These are phyloP conservation scores for Candida multigemmis DNA, from an alignment of 805 yeast species.

Conservation along the genomic window DNA sequence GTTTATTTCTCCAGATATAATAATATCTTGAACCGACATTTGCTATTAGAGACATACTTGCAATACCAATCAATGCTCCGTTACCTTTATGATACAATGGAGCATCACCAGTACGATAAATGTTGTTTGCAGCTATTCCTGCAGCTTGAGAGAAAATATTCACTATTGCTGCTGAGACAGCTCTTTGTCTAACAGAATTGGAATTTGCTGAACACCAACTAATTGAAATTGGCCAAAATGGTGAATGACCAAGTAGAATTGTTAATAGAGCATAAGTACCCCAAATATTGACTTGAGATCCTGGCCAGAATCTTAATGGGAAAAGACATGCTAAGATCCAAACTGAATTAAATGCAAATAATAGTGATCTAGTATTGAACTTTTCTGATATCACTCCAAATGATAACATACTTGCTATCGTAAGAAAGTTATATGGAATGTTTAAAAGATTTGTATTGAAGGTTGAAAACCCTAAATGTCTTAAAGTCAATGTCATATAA, in stretches of 20 bases:
- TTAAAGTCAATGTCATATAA: slow-evolving; percentile 41
- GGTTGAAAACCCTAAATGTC: slow-evolving; percentile 40
- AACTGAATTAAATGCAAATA: slow-evolving; percentile 10
- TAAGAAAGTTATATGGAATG: slow-evolving; percentile 32
- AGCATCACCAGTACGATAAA: slow-evolving; percentile 47
- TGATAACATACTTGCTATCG: no score
- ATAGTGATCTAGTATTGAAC: slow-evolving; percentile 9
- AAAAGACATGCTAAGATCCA: slow-evolving; percentile 9
- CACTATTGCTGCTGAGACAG: slow-evolving; percentile 57
- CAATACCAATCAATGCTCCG: slow-evolving; percentile 24
- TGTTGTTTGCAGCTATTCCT: slow-evolving; percentile 42
- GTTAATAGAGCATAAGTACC: slow-evolving; percentile 32
- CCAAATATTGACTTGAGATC: slow-evolving; percentile 30
- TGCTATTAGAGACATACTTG: slow-evolving; percentile 19
- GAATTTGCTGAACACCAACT: slow-evolving; percentile 58
- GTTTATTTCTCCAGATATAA: slow-evolving; percentile 32
- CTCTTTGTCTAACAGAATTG: slow-evolving; percentile 52
- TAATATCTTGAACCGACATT: slow-evolving; percentile 23
- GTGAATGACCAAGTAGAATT: slow-evolving; percentile 34
- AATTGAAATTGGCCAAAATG: slow-evolving; percentile 47
- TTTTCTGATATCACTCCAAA: slow-evolving; percentile 2
- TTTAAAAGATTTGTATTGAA: slow-evolving; percentile 42
- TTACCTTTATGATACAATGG: slow-evolving; percentile 60
- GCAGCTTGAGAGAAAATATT: slow-evolving; percentile 60
- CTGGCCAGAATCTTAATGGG: slow-evolving; percentile 30